Conservation (phyloP, 768 basidiomycete genomes). For the Daedaleopsis sinensis region DNA sequence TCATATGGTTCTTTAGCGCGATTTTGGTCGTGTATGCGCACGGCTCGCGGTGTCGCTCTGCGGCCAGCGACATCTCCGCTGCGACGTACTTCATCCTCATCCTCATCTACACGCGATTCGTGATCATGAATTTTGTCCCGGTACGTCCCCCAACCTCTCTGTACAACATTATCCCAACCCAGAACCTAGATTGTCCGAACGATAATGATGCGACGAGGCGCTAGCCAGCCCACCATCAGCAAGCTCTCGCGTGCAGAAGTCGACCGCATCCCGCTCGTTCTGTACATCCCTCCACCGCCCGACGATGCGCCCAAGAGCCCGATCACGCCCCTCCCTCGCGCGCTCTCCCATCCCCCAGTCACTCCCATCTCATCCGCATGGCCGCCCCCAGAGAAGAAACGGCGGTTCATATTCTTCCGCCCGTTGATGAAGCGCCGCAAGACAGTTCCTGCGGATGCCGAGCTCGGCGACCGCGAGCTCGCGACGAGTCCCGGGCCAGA, state of each 20-base stretch:
- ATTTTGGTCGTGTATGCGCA: not conserved
- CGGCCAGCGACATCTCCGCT: not conserved
- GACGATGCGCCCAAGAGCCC: conserved; percentile 3
- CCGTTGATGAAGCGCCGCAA: not conserved
- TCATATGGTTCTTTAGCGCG: not conserved
- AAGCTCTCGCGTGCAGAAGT: conserved; percentile 16
- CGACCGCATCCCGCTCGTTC: conserved; percentile 17
- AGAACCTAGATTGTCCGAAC: not conserved
- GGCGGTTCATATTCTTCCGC: conserved; percentile 10
- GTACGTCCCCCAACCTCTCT: not conserved
- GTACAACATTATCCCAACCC: not conserved
- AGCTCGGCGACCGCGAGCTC: not conserved
- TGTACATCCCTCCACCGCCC: conserved; percentile 10
- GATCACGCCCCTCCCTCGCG: not conserved
- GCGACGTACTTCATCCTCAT: not conserved
- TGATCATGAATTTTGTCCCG: not conserved
- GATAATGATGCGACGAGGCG: not conserved
- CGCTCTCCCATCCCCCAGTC: not conserved
- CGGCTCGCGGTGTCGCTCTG: not conserved
- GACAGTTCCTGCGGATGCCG: not conserved
- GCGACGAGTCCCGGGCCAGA: too few species aligned
- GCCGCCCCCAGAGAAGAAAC: not conserved
- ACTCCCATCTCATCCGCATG: not conserved
- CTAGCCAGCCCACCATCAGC: not conserved
- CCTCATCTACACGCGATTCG: not conserved